Conservation (phyloP, 257 asterid genomes). For the Plantago elongata region DNA sequence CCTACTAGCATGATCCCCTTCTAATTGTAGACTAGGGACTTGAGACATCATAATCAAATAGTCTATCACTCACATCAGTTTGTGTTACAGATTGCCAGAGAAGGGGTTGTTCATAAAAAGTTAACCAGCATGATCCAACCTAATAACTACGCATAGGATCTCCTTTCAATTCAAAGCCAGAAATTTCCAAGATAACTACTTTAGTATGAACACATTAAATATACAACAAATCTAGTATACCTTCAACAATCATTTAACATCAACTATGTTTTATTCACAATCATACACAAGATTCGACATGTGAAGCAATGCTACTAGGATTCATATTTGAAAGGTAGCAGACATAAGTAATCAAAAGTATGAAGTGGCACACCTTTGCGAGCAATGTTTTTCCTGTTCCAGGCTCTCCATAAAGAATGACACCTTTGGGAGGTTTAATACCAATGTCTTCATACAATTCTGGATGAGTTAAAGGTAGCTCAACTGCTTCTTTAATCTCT, state of each 20-base stretch:
- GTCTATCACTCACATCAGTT: too few species aligned
- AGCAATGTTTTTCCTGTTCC: conserved; percentile 93
- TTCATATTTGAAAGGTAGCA: not conserved
- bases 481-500: conserved; percentile 28
- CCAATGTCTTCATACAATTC: conserved; percentile 65
- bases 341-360: conserved; percentile 15
- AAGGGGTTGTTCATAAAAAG: too few species aligned
- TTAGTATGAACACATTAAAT: not conserved
- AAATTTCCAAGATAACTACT: too few species aligned
- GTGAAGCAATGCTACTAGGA: too few species aligned
- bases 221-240: not conserved
- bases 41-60: too few species aligned
- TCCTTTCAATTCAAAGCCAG: too few species aligned
- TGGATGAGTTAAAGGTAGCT: conserved; percentile 43
- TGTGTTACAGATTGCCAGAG: too few species aligned
- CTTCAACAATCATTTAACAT: not conserved
- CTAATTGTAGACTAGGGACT: too few species aligned
- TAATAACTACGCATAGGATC: too few species aligned
- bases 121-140: too few species aligned
- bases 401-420: conserved; percentile 92
- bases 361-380: conserved; percentile 55
- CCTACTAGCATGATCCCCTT: too few species aligned
- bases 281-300: not conserved
- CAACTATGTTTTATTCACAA: not conserved
- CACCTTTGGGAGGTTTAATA: conserved; percentile 85